Percentiles rank a stretch among this genome's conserved stretches.
Conservation (phyloP, 805 yeast genomes). For the Candida namnaoensis region DNA sequence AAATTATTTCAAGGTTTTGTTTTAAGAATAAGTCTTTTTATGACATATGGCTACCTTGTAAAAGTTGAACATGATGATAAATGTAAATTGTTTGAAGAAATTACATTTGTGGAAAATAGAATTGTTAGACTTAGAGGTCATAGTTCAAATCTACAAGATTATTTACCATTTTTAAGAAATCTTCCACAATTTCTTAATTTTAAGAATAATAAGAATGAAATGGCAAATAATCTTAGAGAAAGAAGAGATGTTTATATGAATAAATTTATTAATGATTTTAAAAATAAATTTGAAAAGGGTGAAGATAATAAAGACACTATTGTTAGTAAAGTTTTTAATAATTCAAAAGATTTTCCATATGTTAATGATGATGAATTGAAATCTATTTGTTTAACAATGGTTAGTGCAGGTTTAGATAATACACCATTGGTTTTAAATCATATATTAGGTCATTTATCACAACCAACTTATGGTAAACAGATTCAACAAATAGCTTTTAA, state of each 20-base stretch:
- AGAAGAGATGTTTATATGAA: slow-evolving; percentile 43
- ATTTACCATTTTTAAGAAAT: slow-evolving; percentile 35
- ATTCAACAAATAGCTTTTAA: slow-evolving; percentile 36
- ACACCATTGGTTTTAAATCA: slow-evolving; percentile 56
- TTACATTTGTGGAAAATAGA: slow-evolving; percentile 44
- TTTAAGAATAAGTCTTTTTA: slow-evolving; percentile 36
- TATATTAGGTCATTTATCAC: slow-evolving; percentile 50
- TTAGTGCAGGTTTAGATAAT: slow-evolving; percentile 74
- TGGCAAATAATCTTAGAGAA: slow-evolving; percentile 24
- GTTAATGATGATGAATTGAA: slow-evolving; percentile 34
- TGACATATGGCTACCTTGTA: slow-evolving; percentile 45
- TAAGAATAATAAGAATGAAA: slow-evolving; percentile 7
- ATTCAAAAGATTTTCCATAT: slow-evolving; percentile 5
- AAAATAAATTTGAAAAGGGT: slow-evolving; percentile 14
- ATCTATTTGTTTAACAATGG: slow-evolving; percentile 64
- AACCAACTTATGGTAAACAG: slow-evolving; percentile 23
- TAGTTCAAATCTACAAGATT: slow-evolving; percentile 45
- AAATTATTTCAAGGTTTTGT: slow-evolving; percentile 39
- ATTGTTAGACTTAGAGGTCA: slow-evolving; percentile 53
- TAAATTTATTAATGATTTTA: slow-evolving; percentile 23
- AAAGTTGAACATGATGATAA: slow-evolving; percentile 30
- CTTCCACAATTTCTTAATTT: slow-evolving; percentile 18
- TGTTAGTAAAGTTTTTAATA: slow-evolving; percentile 19
- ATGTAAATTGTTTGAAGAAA: slow-evolving; percentile 35
- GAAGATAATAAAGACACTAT: slow-evolving; percentile 22